A percentile compares a stretch with the other conserved stretches of the same genome.
phyloP scores from a whole-genome alignment of 805 yeast genomes.

The Scheffersomyces lignosus region DNA sequence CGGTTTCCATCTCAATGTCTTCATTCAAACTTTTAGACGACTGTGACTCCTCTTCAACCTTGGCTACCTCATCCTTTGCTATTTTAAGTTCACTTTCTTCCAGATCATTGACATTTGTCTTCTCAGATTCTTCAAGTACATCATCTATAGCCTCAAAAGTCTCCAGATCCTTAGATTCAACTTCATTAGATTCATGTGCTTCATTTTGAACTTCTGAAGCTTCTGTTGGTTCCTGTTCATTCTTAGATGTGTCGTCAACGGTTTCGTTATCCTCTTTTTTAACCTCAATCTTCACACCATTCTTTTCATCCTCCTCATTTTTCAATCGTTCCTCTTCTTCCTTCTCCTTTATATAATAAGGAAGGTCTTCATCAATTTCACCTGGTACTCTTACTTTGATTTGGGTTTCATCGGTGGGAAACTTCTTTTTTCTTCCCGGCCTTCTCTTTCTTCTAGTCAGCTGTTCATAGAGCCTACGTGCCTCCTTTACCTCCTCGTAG shows the following conservation, averaged over 20 bases:
- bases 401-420: constrained; percentile 29
- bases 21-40: no score
- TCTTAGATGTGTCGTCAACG: constrained; percentile 9
- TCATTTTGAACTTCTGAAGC: constrained; percentile 3
- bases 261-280: constrained; percentile 6
- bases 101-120: no score
- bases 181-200: constrained; percentile 5
- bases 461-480: constrained; percentile 39
- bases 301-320: constrained; percentile 5
- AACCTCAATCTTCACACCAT: background rate
- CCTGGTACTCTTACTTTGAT: constrained; percentile 29
- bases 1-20: background rate
- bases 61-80: constrained; percentile 6
- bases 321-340: constrained; percentile 12
- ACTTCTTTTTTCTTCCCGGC: constrained; percentile 46
- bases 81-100: constrained; percentile 2
- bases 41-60: constrained; percentile 6
- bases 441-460: constrained; percentile 37
- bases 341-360: no score
- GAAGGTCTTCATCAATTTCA: constrained; percentile 22
- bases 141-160: no score
- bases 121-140: background rate
- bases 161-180: no score
- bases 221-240: constrained; percentile 6
- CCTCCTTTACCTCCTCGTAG: constrained; percentile 56